phyloP scores from a whole-genome alignment of 768 basidiomycete genomes.

The Coprinopsis marcescibilis region DNA sequence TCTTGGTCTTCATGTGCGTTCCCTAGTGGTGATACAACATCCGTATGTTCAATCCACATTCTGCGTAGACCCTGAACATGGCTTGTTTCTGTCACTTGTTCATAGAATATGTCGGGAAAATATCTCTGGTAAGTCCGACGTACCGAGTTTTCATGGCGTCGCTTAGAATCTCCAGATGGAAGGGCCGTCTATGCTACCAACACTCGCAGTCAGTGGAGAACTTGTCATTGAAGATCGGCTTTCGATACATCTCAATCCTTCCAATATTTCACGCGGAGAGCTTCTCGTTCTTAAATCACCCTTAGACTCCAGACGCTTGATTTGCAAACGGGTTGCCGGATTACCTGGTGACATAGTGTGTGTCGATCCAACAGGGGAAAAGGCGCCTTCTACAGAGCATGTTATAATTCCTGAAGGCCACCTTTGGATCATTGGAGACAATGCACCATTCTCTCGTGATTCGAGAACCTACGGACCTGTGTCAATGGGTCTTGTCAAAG shows the following conservation, averaged over 20 bases:
- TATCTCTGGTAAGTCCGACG: conserved; percentile 10
- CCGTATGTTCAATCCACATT: background rate
- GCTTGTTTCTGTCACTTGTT: conserved; percentile 58
- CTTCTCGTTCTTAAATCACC: conserved; percentile 71
- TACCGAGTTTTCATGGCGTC: conserved; percentile 6
- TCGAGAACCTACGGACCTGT: conserved; percentile 93
- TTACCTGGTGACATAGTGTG: conserved; percentile 86
- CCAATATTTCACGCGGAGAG: conserved; percentile 63
- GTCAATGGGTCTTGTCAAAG: conserved; percentile 70
- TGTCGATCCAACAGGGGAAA: conserved; percentile 74
- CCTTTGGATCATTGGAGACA: conserved; percentile 91
- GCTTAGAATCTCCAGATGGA: conserved; percentile 58
- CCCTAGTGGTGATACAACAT: background rate
- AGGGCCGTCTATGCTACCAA: conserved; percentile 82
- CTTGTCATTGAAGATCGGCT: conserved; percentile 57
- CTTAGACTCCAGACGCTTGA: conserved; percentile 51
- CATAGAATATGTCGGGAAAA: conserved; percentile 45
- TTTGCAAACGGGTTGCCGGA: conserved; percentile 89
- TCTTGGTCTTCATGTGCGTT: background rate
- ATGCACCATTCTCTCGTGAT: conserved; percentile 75
- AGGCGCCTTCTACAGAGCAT: conserved; percentile 63
- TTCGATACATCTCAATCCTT: conserved; percentile 45
- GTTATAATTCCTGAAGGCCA: conserved; percentile 79
- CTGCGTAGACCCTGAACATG: conserved; percentile 44
- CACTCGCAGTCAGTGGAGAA: conserved; percentile 55